A percentile compares a stretch with the other conserved stretches of the same genome.
These are phyloP conservation scores for Aureoboletus auriporus DNA, from an alignment of 768 basidiomycete genomes.

Conservation along the genomic window DNA sequence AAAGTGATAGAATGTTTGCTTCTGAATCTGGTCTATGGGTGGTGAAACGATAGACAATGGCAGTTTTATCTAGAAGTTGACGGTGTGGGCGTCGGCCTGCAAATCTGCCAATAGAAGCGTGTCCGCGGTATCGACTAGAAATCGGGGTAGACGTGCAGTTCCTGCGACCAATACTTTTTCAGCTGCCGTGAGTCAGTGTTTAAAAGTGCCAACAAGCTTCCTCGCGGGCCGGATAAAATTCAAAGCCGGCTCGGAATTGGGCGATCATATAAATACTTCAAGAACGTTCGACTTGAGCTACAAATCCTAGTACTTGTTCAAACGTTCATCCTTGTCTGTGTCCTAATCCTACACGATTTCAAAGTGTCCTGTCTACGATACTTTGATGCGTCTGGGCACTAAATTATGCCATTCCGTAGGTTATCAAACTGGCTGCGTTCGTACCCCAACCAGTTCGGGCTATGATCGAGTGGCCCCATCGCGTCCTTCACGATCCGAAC, in stretches of 20 bases:
- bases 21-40: conserved; percentile 14
- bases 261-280: neutral
- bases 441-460: conserved; percentile 81
- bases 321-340: too few relatives aligned
- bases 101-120: neutral
- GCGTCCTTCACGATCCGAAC: conserved; percentile 70
- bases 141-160: neutral
- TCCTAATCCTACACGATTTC: neutral
- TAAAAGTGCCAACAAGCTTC: too few relatives aligned
- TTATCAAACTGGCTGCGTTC: conserved; percentile 76
- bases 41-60: conserved; percentile 1
- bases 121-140: neutral
- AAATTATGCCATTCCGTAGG: conserved; percentile 61
- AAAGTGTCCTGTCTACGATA: neutral
- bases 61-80: conserved; percentile 12
- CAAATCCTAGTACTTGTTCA: neutral
- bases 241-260: neutral
- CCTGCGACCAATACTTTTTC: too few relatives aligned
- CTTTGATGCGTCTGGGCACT: conserved; percentile 4
- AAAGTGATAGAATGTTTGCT: conserved; percentile 13
- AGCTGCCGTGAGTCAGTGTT: too few relatives aligned
- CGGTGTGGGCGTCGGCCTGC: neutral
- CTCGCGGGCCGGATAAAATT: neutral
- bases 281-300: neutral
- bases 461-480: conserved; percentile 71